Evolutionary conservation across 192 early-diverging fungal genomes (phyloP), one percentile per base, ranked within the genome.

Genomic region (Chytriomyces hyalinus): DNA sequence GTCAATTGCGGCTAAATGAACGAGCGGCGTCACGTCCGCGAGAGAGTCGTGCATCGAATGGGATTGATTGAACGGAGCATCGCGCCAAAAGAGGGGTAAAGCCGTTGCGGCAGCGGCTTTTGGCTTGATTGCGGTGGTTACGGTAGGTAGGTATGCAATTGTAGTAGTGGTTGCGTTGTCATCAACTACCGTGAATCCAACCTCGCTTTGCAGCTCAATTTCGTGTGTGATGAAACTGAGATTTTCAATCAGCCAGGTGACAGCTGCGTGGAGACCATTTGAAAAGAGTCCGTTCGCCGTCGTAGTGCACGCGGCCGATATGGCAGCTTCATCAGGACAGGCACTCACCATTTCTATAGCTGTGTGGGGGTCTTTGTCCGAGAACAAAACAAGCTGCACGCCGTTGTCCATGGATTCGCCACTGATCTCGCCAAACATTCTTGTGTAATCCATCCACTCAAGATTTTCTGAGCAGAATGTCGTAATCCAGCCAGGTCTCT

Each of bases 221-320:
- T 57, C 53, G 3, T 57, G 53, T n/a, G 53, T 43, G 26, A 71
- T 43, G 20, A 24, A 62, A 17, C 61, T 61, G 7, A 78, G 11
- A 2, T 13, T 49, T 17, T 71, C 69, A 9, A 62, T 28, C 49
- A 78, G 65, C 71, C 69, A 77, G 6, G 70, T 65, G 22, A 80
- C 22, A 5, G 66, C 81, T 44, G 76, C 59, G n/a, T 85, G 77
- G 28, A 85, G 36, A 6, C 84, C 84, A 49, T 70, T 68, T 8
- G 50, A 7, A 22, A 85, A 43, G 1, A 79, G 49, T 20, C 79
- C 79, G 44, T 80, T 61, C 4, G 49, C 13, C 43, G 76, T 79
- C 15, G 81, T 72, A n/a, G 49, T 20, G 71, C 84, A 85, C 62
- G 75, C 73, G 4, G 51, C 61, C 15, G 79, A 77, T n/a, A 28